Evolutionary conservation across 2,329 filamentous ascomycete species (phyloP), one percentile per base, ranked within the genome.

Genomic region (Pseudopithomyces maydicus): DNA sequence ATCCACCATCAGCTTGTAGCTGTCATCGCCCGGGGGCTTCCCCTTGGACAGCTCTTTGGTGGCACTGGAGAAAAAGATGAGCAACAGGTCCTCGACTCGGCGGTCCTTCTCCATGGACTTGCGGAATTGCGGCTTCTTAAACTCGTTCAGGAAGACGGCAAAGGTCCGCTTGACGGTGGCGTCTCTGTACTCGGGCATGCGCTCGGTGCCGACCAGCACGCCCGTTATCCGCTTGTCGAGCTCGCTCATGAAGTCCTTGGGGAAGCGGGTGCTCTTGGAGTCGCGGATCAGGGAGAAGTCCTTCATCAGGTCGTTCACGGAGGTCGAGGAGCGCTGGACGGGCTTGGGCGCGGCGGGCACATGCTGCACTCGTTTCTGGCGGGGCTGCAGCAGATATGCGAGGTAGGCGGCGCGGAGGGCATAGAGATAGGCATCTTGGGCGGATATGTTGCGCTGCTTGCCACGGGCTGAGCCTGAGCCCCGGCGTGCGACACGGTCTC

Each of bases 1-100:
- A 76, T 99, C 95, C 17, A 96, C 92, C 78, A 98, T 87, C 56
- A 90, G 81, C 78, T 95, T 97, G 90, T 92, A 97, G 52, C 86
- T 85, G 73, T 96, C 92, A 74, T 98, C 94, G 45, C 90, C 90
- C 0, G 87, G 83, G 0, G 85, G 77, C 75, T 90, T 90, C 52
- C 89, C 85, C 74, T 91, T 91, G 75, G 90, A 88, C 69, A 97
- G 84, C 59, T 96, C 93, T 74, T 96, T 96, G 44, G 92, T 96
- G 6, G 95, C 93, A 61, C 91, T 90, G 1, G 93, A 96, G 78
- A 96, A 98, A 81, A 99, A 98, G 62, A 98, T 97, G 65, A 99
- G 83, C 50, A 99, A 87, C 50, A 98, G 80, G 62, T 96, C 93
- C 77, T 99, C 95, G 20, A 96, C 89, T 70, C 94, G 89, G 61